These are phyloP conservation scores for Geotrichum bryndzae DNA, from an alignment of 1,139 yeast genomes.

Conservation along the genomic window DNA sequence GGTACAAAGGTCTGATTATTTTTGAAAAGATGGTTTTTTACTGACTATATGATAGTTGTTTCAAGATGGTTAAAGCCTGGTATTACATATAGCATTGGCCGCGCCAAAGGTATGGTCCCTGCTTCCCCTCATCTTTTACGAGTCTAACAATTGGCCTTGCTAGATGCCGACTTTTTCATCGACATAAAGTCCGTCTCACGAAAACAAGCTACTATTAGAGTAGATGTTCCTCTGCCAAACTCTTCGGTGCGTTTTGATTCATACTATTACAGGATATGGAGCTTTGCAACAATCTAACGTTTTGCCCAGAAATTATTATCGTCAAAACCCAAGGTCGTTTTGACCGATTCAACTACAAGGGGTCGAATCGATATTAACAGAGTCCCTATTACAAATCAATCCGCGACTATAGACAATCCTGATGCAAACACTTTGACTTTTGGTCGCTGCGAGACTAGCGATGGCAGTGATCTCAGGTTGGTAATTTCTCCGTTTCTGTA, in stretches of 20 bases:
- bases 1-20: background rate
- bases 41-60: background rate
- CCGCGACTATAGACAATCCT: background rate
- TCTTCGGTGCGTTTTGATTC: constrained; percentile 8
- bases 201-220: constrained; percentile 19
- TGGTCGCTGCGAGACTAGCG: background rate
- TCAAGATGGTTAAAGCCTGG: constrained; percentile 24
- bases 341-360: constrained; percentile 2
- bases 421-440: background rate
- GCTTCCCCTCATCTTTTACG: background rate
- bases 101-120: constrained; percentile 14
- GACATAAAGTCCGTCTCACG: constrained; percentile 22
- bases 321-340: background rate
- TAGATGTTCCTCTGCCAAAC: constrained; percentile 6
- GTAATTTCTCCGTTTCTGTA: background rate
- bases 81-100: constrained; percentile 22
- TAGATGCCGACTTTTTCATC: constrained; percentile 15
- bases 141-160: background rate
- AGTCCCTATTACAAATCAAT: background rate
- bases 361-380: background rate
- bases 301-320: background rate
- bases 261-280: constrained; percentile 6
- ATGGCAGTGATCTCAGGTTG: background rate
- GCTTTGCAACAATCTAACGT: constrained; percentile 6
- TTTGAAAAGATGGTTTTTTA: background rate